A percentile compares a stretch with the other conserved stretches of the same genome.
Evolutionary conservation across 495 filamentous ascomycete species (phyloP).

Genomic region (Aspergillus avenaceus): DNA sequence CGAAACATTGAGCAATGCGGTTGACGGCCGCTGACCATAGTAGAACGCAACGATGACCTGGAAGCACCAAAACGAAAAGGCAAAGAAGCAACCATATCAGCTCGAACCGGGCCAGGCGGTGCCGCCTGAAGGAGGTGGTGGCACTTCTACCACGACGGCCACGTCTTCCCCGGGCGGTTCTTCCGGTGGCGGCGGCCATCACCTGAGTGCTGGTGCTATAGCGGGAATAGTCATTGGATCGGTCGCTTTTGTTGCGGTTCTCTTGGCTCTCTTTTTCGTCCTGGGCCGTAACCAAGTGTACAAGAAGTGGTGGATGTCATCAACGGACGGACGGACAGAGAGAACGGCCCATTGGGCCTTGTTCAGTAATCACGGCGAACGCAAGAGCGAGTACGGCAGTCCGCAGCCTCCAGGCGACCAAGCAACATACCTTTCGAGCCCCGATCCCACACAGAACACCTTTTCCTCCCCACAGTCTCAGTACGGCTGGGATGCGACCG

Average conservation of each 20-base stretch:
- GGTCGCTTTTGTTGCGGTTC: constrained; percentile 27
- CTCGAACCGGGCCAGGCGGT: constrained; percentile 33
- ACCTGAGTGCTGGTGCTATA: constrained; percentile 32
- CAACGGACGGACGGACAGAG: constrained; percentile 27
- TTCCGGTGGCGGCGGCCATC: not conserved
- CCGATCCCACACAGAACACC: constrained; percentile 11
- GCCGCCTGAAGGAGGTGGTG: constrained; percentile 29
- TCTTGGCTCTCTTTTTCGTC: constrained; percentile 35
- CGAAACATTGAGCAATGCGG: too few relatives aligned
- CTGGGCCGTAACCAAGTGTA: constrained; percentile 37
- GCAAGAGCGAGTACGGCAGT: constrained; percentile 8
- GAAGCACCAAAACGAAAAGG: constrained; percentile 29
- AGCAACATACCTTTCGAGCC: constrained; percentile 8
- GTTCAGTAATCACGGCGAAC: constrained; percentile 11
- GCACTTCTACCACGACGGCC: constrained; percentile 8
- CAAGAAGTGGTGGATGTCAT: constrained; percentile 34
- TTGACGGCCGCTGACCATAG: not conserved
- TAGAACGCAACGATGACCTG: constrained; percentile 33
- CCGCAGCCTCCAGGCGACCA: constrained; percentile 6
- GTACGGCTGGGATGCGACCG: constrained; percentile 19
- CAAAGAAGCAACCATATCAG: constrained; percentile 32
- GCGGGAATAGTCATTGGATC: constrained; percentile 34
- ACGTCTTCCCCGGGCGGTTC: constrained; percentile 3
- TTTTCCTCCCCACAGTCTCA: constrained; percentile 8
- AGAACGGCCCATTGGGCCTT: constrained; percentile 31